A percentile compares a stretch with the other conserved stretches of the same genome.
These are phyloP conservation scores for Pyrenopolyporus hunteri DNA, from an alignment of 495 filamentous ascomycete genomes.

Conservation along the genomic window DNA sequence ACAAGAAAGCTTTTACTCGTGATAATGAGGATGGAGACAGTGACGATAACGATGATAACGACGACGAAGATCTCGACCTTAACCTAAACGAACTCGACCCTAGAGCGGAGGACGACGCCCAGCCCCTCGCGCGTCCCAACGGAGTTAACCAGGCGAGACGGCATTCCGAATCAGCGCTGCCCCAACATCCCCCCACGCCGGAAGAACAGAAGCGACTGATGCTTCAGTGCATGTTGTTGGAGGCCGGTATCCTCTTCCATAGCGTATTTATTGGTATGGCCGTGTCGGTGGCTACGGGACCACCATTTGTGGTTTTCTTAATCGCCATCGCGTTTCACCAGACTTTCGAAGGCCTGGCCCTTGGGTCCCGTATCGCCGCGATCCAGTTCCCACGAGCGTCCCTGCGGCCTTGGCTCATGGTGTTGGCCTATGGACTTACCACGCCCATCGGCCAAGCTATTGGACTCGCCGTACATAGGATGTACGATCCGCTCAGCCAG, in stretches of 20 bases:
- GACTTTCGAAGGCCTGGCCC: slow-evolving; percentile 75
- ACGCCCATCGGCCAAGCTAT: slow-evolving; percentile 92
- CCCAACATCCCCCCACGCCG: slow-evolving; percentile 37
- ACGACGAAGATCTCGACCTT: slow-evolving; percentile 56
- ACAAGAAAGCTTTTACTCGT: slow-evolving; percentile 3
- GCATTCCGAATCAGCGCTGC: slow-evolving; percentile 31
- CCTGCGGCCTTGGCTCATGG: slow-evolving; percentile 89
- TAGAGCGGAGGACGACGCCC: slow-evolving; percentile 29
- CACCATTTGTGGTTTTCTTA: slow-evolving; percentile 78
- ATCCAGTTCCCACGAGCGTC: slow-evolving; percentile 62
- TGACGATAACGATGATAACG: slow-evolving; percentile 38
- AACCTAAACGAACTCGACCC: slow-evolving; percentile 60
- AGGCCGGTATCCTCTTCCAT: slow-evolving; percentile 87
- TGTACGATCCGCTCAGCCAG: slow-evolving; percentile 84
- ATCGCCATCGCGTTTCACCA: slow-evolving; percentile 84
- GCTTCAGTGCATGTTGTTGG: slow-evolving; percentile 78
- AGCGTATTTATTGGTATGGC: slow-evolving; percentile 91
- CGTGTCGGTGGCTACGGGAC: slow-evolving; percentile 78
- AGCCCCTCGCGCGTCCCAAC: slow-evolving; percentile 31
- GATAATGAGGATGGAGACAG: slow-evolving; percentile 13
- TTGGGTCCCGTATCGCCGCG: slow-evolving; percentile 74
- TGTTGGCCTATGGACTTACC: slow-evolving; percentile 86
- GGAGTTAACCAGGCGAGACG: slow-evolving; percentile 24
- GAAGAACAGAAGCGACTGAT: slow-evolving; percentile 66
- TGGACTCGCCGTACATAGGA: slow-evolving; percentile 76